Percentiles rank a stretch among this genome's conserved stretches.
These are phyloP conservation scores for Scedosporium minutisporum DNA, from an alignment of 2,329 filamentous ascomycete species.

Conservation along the genomic window DNA sequence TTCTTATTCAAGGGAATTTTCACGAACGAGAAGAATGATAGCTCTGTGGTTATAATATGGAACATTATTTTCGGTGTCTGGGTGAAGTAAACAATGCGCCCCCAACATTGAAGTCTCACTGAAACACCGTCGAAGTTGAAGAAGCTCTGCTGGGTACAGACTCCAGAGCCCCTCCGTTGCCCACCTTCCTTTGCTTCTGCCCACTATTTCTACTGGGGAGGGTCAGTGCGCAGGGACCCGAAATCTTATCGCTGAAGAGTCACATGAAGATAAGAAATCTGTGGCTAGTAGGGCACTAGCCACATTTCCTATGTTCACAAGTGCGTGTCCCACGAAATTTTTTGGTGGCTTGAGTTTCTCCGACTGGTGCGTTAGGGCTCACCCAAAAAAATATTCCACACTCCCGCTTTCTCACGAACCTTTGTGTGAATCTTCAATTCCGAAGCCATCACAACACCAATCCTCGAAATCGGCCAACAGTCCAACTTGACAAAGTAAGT, in stretches of 20 bases:
- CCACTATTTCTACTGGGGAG: not conserved
- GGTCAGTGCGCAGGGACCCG: not conserved
- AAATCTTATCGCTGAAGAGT: not conserved
- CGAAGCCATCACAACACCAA: constrained; percentile 2
- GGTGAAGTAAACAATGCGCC: not conserved
- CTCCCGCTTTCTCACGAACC: constrained; percentile 4
- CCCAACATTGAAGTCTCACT: not conserved
- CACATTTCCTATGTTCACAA: not conserved
- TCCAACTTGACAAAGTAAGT: constrained; percentile 41
- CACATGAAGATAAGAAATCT: not conserved
- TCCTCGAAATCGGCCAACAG: constrained; percentile 14
- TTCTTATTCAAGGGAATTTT: too few relatives aligned
- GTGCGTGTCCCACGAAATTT: not conserved
- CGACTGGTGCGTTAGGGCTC: constrained; percentile 5
- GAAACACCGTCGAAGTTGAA: not conserved
- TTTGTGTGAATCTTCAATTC: constrained; percentile 1
- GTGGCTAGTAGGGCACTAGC: not conserved
- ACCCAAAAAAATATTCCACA: constrained; percentile 7
- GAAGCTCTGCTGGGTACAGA: not conserved
- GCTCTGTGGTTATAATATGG: not conserved
- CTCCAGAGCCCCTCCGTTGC: not conserved
- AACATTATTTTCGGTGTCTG: not conserved
- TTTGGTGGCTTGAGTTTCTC: constrained; percentile 1
- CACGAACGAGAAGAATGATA: too few relatives aligned
- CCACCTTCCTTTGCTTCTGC: not conserved